phyloP scores from a whole-genome alignment of 2,329 filamentous ascomycete genomes.

The Drechslerella stenobrocha region DNA sequence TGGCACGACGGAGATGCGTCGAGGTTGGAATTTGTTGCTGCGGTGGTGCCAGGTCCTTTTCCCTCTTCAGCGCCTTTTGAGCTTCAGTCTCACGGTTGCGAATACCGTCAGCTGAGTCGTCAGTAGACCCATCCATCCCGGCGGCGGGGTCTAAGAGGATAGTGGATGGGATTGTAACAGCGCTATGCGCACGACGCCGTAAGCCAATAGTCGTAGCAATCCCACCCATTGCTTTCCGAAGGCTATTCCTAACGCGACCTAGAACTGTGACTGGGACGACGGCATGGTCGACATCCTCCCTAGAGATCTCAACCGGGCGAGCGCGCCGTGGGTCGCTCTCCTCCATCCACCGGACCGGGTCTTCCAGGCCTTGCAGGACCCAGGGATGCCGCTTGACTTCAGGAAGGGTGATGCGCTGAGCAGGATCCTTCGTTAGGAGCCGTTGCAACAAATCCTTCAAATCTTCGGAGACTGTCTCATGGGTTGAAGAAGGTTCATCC shows the following conservation, averaged over 20 bases:
- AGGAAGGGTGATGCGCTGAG: constrained; percentile 80
- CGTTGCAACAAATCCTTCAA: constrained; percentile 76
- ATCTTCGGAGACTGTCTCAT: constrained; percentile 81
- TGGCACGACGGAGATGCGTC: constrained; percentile 33
- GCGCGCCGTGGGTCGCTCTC: constrained; percentile 83
- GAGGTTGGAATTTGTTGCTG: constrained; percentile 11
- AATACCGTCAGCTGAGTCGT: constrained; percentile 38
- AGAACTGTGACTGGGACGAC: constrained; percentile 87
- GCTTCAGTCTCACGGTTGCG: constrained; percentile 47
- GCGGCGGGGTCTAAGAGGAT: background rate
- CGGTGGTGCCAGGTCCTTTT: constrained; percentile 31
- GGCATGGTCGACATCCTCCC: constrained; percentile 82
- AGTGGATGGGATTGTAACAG: constrained; percentile 49
- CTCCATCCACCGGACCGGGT: constrained; percentile 82
- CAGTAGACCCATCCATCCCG: constrained; percentile 36
- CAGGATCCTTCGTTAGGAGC: constrained; percentile 85
- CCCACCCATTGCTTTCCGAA: constrained; percentile 69
- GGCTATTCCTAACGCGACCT: constrained; percentile 77
- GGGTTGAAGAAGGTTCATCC: constrained; percentile 57
- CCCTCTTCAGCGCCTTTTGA: constrained; percentile 39
- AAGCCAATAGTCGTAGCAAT: constrained; percentile 59
- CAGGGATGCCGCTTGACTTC: constrained; percentile 95
- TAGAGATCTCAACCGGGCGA: constrained; percentile 86
- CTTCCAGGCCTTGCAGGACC: constrained; percentile 76
- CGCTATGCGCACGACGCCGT: constrained; percentile 50